A percentile compares a stretch with the other conserved stretches of the same genome.
phyloP scores from a whole-genome alignment of 2,329 filamentous ascomycete genomes.

The Fusarium praegraminearum region DNA sequence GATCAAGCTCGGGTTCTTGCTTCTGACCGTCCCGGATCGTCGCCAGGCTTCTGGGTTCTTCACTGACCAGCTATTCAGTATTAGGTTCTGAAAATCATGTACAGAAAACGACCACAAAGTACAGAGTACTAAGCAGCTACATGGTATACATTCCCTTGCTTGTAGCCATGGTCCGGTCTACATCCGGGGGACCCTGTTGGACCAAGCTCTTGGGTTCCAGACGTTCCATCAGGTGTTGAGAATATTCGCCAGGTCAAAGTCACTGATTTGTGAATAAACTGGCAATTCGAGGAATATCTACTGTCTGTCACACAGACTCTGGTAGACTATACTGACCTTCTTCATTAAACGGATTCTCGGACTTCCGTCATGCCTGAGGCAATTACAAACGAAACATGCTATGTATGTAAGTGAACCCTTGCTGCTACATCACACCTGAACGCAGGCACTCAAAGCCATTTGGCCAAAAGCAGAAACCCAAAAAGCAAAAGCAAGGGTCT shows the following conservation, averaged over 20 bases:
- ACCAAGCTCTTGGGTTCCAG: not conserved
- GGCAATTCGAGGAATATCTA: not conserved
- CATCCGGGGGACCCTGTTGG: not conserved
- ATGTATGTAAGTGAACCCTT: slow-evolving; percentile 18
- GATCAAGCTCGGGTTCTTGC: slow-evolving; percentile 21
- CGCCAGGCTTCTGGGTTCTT: slow-evolving; percentile 25
- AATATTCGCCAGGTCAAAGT: slow-evolving; percentile 1
- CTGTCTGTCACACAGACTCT: not conserved
- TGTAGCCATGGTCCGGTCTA: not conserved
- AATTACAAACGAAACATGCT: not conserved
- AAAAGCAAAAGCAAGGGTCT: slow-evolving; percentile 13
- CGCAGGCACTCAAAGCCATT: slow-evolving; percentile 19
- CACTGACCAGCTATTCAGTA: not conserved
- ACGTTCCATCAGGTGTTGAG: not conserved
- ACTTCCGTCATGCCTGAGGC: slow-evolving; percentile 4
- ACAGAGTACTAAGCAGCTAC: too few species aligned
- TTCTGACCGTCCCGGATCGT: slow-evolving; percentile 19
- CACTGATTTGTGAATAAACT: not conserved
- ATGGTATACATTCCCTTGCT: not conserved
- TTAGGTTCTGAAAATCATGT: too few species aligned
- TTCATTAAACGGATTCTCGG: slow-evolving; percentile 1
- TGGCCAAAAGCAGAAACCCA: not conserved
- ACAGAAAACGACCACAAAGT: too few species aligned
- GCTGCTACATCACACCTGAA: slow-evolving; percentile 4
- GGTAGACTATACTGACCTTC: not conserved